A percentile compares a stretch with the other conserved stretches of the same genome.
phyloP scores from a whole-genome alignment of 2,329 filamentous ascomycete species.

The Pestalotiopsis sp. region DNA sequence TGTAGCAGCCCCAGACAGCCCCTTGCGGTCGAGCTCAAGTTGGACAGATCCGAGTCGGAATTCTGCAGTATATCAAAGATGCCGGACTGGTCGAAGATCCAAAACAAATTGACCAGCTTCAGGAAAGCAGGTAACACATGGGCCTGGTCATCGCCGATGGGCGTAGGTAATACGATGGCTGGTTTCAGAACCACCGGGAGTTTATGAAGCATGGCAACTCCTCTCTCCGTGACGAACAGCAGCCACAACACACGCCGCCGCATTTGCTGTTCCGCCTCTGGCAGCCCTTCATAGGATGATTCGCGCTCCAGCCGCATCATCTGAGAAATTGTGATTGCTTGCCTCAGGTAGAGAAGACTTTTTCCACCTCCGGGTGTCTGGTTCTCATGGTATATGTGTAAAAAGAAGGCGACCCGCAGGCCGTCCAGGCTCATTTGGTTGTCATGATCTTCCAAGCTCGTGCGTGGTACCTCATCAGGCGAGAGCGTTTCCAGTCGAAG shows the following conservation, averaged over 20 bases:
- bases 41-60: conserved; percentile 31
- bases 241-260: conserved; percentile 47
- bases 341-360: conserved; percentile 48
- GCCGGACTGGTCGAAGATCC: conserved; percentile 49
- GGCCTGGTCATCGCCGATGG: conserved; percentile 38
- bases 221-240: conserved; percentile 49
- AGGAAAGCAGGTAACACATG: conserved; percentile 49
- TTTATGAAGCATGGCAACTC: conserved; percentile 50
- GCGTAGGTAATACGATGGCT: conserved; percentile 36
- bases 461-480: conserved; percentile 12
- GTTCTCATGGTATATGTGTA: conserved; percentile 54
- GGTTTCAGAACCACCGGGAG: conserved; percentile 45
- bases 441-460: conserved; percentile 12
- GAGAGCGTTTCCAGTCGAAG: conserved; percentile 38
- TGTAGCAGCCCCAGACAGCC: conserved; percentile 40
- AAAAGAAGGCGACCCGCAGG: conserved; percentile 48
- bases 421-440: conserved; percentile 35
- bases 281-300: conserved; percentile 36
- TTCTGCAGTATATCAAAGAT: conserved; percentile 47
- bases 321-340: conserved; percentile 52
- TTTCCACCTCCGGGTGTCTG: conserved; percentile 43
- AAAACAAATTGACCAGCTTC: conserved; percentile 49
- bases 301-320: conserved; percentile 47
- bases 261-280: conserved; percentile 41
- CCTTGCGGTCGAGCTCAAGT: conserved; percentile 27